phyloP scores from a whole-genome alignment of 441 rosid genomes.

The Brassica balearica region DNA sequence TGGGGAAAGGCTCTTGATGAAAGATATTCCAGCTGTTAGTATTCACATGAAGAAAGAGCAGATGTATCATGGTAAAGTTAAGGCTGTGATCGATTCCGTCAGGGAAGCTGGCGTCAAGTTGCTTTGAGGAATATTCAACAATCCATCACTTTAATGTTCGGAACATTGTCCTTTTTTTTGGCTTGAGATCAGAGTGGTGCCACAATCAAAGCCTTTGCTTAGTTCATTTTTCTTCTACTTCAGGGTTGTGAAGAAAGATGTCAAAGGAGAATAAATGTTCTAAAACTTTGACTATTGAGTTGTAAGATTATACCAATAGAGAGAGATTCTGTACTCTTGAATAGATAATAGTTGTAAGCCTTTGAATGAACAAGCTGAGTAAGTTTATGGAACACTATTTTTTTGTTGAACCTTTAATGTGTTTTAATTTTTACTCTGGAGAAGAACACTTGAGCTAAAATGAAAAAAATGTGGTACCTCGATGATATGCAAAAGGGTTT shows the following conservation, averaged over 20 bases:
- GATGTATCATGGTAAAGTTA: slow-evolving; percentile 81
- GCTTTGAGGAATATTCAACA: slow-evolving; percentile 40
- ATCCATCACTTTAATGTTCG: not conserved
- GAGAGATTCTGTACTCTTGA: no score
- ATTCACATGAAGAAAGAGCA: slow-evolving; percentile 71
- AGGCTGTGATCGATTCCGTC: slow-evolving; percentile 78
- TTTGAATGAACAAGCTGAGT: no score
- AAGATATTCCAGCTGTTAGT: slow-evolving; percentile 73
- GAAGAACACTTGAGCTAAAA: no score
- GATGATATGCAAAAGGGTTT: no score
- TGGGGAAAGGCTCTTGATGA: slow-evolving; percentile 67
- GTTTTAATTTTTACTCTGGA: no score
- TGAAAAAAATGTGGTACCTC: no score
- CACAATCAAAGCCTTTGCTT: slow-evolving; percentile 1
- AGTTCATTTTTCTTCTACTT: not conserved
- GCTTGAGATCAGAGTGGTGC: slow-evolving; percentile 17
- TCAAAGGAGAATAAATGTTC: not conserved
- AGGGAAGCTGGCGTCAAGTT: slow-evolving; percentile 71
- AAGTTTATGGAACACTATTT: no score
- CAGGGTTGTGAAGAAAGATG: not conserved
- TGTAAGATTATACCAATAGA: no score
- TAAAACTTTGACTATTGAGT: not conserved
- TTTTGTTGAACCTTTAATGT: no score
- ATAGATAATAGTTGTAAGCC: no score
- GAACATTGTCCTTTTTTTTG: not conserved